A percentile compares a stretch with the other conserved stretches of the same genome.
phyloP scores from a whole-genome alignment of 257 asterid genomes.

The Ligustrum vulgare region DNA sequence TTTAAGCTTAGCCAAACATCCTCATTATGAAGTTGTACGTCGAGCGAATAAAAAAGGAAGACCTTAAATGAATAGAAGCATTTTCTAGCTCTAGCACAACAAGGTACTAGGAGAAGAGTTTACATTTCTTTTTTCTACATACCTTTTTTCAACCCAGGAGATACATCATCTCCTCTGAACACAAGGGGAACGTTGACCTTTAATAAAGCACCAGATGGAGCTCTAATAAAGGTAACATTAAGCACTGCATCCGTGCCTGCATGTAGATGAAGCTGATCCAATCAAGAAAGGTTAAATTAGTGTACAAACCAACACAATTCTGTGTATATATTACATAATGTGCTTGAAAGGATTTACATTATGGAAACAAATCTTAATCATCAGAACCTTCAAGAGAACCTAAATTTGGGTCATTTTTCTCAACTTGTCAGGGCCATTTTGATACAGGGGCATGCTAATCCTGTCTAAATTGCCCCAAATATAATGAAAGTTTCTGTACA shows the following conservation, averaged over 20 bases:
- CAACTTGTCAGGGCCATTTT: not conserved
- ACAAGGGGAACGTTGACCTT: conserved; percentile 82
- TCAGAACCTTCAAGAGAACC: not conserved
- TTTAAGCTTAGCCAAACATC: not conserved
- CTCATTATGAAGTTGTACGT: not conserved
- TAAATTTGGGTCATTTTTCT: not conserved
- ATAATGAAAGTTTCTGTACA: no score
- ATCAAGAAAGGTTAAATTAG: conserved; percentile 39
- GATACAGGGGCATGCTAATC: not conserved
- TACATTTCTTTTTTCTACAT: conserved; percentile 27
- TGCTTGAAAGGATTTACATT: no score
- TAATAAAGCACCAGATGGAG: conserved; percentile 69
- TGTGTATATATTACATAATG: no score
- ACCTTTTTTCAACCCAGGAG: conserved; percentile 84
- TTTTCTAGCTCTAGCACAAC: not conserved
- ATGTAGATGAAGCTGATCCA: conserved; percentile 81
- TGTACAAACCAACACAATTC: conserved; percentile 8
- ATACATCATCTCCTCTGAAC: conserved; percentile 83
- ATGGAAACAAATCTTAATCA: not conserved
- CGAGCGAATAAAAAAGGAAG: conserved; percentile 2
- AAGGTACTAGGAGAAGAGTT: not conserved
- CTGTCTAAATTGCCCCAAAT: no score
- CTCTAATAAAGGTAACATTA: conserved; percentile 86
- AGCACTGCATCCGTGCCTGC: conserved; percentile 79
- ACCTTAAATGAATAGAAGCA: conserved; percentile 3